Percentiles rank a stretch among this genome's conserved stretches.
Conservation (phyloP, 1,284 basidiomycete species). For the Rhodotorula glutinis region DNA sequence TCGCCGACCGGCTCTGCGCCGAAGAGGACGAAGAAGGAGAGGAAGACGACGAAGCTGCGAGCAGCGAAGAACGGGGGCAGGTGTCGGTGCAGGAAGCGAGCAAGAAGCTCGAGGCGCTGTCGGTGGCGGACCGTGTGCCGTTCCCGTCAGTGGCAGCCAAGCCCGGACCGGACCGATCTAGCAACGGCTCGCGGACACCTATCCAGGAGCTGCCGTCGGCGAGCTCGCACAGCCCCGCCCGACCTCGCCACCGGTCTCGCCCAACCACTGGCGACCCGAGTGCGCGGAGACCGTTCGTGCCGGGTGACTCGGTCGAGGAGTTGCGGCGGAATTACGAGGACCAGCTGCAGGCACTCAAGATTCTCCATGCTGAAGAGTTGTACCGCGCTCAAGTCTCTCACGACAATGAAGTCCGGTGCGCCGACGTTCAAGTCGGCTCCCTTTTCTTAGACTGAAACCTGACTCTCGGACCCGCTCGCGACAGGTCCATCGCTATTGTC, state of each 20-base stretch:
- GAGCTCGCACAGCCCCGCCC: background rate
- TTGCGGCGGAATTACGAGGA: constrained; percentile 27
- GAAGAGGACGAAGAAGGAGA: background rate
- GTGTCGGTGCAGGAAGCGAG: background rate
- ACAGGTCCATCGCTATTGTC: constrained; percentile 38
- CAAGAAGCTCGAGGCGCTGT: background rate
- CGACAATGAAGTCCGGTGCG: constrained; percentile 41
- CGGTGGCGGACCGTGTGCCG: background rate
- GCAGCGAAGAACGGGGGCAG: background rate
- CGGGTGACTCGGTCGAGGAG: constrained; percentile 31
- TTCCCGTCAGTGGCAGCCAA: background rate
- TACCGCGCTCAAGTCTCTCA: constrained; percentile 33
- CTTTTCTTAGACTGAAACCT: background rate
- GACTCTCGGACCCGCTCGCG: background rate
- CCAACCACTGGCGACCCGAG: background rate
- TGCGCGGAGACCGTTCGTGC: constrained; percentile 10
- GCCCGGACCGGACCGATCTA: background rate
- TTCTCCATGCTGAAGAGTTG: constrained; percentile 37
- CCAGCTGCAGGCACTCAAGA: constrained; percentile 39
- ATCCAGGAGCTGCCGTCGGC: background rate
- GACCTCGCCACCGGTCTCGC: background rate
- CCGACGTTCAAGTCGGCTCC: background rate
- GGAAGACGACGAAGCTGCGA: too few relatives aligned
- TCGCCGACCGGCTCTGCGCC: constrained; percentile 26
- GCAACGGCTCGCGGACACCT: background rate